Percentiles rank a stretch among this genome's conserved stretches.
phyloP scores from a whole-genome alignment of 202 grass and related monocot species.

The Saccharum hybrid region DNA sequence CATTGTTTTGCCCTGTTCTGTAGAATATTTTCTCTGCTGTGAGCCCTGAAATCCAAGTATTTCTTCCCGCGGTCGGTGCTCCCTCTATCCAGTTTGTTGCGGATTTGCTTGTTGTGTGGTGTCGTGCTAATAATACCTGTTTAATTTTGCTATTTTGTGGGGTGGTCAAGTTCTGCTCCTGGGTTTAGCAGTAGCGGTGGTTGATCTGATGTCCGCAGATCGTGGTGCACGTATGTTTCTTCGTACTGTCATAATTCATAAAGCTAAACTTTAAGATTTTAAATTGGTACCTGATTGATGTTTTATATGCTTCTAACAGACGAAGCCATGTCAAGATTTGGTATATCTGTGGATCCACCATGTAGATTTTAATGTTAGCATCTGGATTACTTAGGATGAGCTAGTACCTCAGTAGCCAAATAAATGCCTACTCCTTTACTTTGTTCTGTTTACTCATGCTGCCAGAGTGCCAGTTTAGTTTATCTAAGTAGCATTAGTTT shows the following conservation, averaged over 20 bases:
- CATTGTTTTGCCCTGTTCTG: neutral
- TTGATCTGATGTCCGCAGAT: neutral
- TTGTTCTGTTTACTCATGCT: neutral
- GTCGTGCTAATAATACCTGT: neutral
- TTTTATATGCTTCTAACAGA: neutral
- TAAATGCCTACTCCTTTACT: neutral
- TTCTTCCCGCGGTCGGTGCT: neutral
- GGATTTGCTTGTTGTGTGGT: neutral
- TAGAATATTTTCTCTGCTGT: neutral
- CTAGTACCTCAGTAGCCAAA: neutral
- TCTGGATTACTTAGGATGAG: conserved; percentile 8
- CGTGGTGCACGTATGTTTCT: neutral
- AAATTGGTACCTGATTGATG: neutral
- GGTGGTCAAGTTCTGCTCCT: neutral
- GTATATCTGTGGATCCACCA: neutral
- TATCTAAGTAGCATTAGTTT: neutral
- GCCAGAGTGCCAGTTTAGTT: neutral
- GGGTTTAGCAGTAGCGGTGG: neutral
- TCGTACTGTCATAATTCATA: neutral
- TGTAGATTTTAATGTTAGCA: neutral
- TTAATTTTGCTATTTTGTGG: neutral
- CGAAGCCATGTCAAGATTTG: neutral
- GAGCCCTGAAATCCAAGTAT: neutral
- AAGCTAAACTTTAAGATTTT: neutral
- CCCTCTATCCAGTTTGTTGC: neutral